These are phyloP conservation scores for Calonectria montana DNA, from an alignment of 2,329 filamentous ascomycete genomes.

Conservation along the genomic window DNA sequence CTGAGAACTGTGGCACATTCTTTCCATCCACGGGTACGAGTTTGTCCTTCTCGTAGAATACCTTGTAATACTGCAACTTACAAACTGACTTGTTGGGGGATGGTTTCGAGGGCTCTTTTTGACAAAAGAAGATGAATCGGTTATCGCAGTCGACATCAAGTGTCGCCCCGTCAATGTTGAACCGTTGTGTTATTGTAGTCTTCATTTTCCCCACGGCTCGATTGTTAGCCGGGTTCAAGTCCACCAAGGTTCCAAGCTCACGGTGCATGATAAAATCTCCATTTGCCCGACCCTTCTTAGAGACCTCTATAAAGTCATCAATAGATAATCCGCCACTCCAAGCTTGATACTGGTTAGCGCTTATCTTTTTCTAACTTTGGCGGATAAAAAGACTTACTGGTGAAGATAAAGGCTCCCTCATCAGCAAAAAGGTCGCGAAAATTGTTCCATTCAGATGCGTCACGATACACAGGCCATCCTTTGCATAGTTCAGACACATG, in stretches of 20 bases:
- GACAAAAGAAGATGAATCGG: slow-evolving; percentile 61
- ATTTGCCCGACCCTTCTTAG: slow-evolving; percentile 60
- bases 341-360: slow-evolving; percentile 45
- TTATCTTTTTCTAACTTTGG: neutral
- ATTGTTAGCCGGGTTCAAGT: slow-evolving; percentile 51
- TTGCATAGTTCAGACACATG: slow-evolving; percentile 7
- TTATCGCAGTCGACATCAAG: slow-evolving; percentile 64
- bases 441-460: slow-evolving; percentile 15
- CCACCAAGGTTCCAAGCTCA: slow-evolving; percentile 60
- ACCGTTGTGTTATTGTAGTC: slow-evolving; percentile 65
- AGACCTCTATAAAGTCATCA: slow-evolving; percentile 49
- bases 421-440: slow-evolving; percentile 7
- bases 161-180: slow-evolving; percentile 45
- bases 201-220: slow-evolving; percentile 65
- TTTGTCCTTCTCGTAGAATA: slow-evolving; percentile 64
- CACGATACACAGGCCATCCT: slow-evolving; percentile 14
- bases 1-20: slow-evolving; percentile 51
- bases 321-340: slow-evolving; percentile 52
- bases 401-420: slow-evolving; percentile 1
- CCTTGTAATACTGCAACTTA: slow-evolving; percentile 59
- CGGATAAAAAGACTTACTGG: neutral
- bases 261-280: slow-evolving; percentile 70
- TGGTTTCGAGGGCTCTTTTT: slow-evolving; percentile 28
- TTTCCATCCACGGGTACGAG: slow-evolving; percentile 57
- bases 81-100: slow-evolving; percentile 40